Evolutionary conservation across 1,139 yeast genomes (phyloP), one percentile per base, ranked within the genome.

Genomic region (Nakaseomyces bracarensis): DNA sequence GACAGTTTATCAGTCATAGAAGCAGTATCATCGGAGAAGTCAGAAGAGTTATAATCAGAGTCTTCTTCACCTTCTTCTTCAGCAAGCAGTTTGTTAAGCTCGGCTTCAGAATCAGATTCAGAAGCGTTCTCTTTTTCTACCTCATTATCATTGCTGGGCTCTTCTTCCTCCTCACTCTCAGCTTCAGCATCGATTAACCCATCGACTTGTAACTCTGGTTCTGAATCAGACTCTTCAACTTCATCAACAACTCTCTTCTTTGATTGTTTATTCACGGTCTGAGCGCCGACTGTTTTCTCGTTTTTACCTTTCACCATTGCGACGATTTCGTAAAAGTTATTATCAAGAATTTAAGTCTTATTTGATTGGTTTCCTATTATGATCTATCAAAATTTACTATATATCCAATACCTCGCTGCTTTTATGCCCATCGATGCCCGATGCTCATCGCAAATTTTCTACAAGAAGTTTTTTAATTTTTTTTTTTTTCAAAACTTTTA

Each of bases 71-170:
- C 64, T 43, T 61, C 72, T 46, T 68, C 72, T 49, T 72, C 77
- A 2, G 76, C 83, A 28, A 81, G 55, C 26, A 80, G 66, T 40
- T 65, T 64, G 53, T 79, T 77, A 46, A 79, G 67, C 54, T 79
- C 86, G 4, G 71, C 79, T 50, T 79, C 86, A 1, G 79, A 75
- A 48, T 77, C 82, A 27, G 63, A 69, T 18, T 61, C 67, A 27
- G 63, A 69, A 18, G 60, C 67, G n/a, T 63, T 67, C 7, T 61
- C 66, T 3, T 50, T 63, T 25, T 55, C 63, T 28, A 57, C 61
- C 8, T 57, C 61, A n/a, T n/a, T n/a, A n/a, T n/a, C n/a, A n/a
- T n/a, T n/a, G n/a, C n/a, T n/a, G n/a, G n/a, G n/a, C 11, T 55
- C 64, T 30, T 60, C 52, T 5, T 44, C 46, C 22, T 43, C 47